A percentile compares a stretch with the other conserved stretches of the same genome.
phyloP scores from a whole-genome alignment of 305 asterid genomes.

The Rubia peregrina region DNA sequence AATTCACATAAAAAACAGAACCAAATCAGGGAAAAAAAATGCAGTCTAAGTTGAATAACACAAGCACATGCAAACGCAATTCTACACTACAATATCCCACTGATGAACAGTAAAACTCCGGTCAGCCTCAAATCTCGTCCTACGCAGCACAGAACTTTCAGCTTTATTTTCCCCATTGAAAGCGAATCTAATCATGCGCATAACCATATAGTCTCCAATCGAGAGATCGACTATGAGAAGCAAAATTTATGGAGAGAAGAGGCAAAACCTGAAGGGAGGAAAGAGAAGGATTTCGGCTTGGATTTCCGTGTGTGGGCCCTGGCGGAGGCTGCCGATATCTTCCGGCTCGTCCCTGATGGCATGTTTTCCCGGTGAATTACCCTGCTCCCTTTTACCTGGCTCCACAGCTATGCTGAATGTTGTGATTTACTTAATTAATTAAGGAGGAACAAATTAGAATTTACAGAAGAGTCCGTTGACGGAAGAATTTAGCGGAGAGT shows the following conservation, averaged over 20 bases:
- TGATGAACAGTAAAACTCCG: not conserved
- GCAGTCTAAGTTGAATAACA: not conserved
- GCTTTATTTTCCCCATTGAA: not conserved
- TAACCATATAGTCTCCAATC: not conserved
- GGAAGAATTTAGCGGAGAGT: too few species aligned
- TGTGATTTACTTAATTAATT: not conserved
- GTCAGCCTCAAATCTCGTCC: slow-evolving; percentile 3
- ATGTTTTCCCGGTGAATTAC: slow-evolving; percentile 18
- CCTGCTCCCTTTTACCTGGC: too few species aligned
- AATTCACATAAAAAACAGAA: not conserved
- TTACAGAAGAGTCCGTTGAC: too few species aligned
- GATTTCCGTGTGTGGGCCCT: slow-evolving; percentile 75
- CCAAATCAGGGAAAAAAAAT: not conserved
- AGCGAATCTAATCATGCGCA: not conserved
- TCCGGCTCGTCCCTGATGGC: slow-evolving; percentile 61
- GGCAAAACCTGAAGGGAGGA: slow-evolving; percentile 38
- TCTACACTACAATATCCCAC: not conserved
- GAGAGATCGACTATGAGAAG: not conserved
- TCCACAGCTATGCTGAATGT: not conserved
- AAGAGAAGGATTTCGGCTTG: slow-evolving; percentile 30
- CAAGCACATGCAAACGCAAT: not conserved
- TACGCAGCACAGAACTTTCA: not conserved
- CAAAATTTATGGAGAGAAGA: not conserved
- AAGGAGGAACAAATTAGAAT: not conserved
- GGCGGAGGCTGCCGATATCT: slow-evolving; percentile 82